phyloP scores from a whole-genome alignment of 2,329 filamentous ascomycete genomes.

The Sporothrix pseudoabietina region DNA sequence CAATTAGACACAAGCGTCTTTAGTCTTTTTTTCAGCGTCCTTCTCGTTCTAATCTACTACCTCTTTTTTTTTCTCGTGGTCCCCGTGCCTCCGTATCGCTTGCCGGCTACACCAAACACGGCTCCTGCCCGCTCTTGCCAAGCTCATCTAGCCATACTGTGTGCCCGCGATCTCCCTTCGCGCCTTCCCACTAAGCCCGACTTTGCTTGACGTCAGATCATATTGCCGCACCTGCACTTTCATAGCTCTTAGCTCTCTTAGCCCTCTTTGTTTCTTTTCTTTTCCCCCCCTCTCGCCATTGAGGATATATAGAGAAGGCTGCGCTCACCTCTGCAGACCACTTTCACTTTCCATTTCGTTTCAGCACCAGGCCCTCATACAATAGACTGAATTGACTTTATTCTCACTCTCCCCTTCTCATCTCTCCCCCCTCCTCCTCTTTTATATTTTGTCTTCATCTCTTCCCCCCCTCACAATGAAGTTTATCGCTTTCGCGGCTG shows the following conservation, averaged over 20 bases:
- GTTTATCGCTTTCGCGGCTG: slow-evolving; percentile 34
- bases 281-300: neutral
- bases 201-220: slow-evolving; percentile 18
- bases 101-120: neutral
- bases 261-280: neutral
- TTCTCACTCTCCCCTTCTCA: slow-evolving; percentile 4
- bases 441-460: neutral
- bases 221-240: neutral
- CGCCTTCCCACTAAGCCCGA: neutral
- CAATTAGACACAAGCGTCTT: neutral
- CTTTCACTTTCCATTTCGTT: neutral
- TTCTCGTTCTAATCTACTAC: neutral
- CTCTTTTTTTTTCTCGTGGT: neutral
- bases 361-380: neutral
- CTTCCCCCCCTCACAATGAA: slow-evolving; percentile 33
- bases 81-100: neutral
- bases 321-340: neutral
- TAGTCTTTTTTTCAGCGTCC: neutral
- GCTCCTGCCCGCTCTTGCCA: neutral
- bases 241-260: neutral
- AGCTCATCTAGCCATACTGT: neutral
- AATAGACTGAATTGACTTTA: neutral
- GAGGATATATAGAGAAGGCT: neutral
- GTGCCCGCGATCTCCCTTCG: slow-evolving; percentile 7
- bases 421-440: neutral